Conservation (phyloP, 1,284 basidiomycete genomes). For the Austroboletus niveus region DNA sequence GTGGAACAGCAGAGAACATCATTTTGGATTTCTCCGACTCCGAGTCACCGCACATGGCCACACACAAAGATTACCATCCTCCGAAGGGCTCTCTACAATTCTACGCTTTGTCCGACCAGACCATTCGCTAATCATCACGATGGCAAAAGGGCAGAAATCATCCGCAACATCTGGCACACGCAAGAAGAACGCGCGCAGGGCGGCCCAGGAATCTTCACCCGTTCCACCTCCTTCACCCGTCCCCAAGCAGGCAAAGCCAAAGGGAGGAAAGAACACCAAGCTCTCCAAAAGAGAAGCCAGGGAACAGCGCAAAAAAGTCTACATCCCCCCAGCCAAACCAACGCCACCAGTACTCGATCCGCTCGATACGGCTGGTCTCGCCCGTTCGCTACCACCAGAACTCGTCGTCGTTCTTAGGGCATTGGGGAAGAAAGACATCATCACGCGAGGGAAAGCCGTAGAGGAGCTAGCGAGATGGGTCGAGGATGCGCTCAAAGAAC, state of each 20-base stretch:
- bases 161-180: slow-evolving; percentile 79
- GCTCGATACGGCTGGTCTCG: slow-evolving; percentile 84
- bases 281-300: slow-evolving; percentile 60
- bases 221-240: slow-evolving; percentile 17
- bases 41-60: too few relatives aligned
- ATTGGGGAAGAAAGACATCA: slow-evolving; percentile 88
- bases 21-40: too few relatives aligned
- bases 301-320: slow-evolving; percentile 73
- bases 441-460: slow-evolving; percentile 84
- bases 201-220: slow-evolving; percentile 29
- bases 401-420: slow-evolving; percentile 81
- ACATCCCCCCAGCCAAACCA: slow-evolving; percentile 86
- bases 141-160: slow-evolving; percentile 60
- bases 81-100: too few relatives aligned
- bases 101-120: too few relatives aligned
- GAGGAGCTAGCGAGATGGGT: slow-evolving; percentile 84
- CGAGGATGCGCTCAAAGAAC: slow-evolving; percentile 46
- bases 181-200: slow-evolving; percentile 77
- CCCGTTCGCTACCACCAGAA: slow-evolving; percentile 75
- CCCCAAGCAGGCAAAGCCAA: slow-evolving; percentile 47
- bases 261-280: slow-evolving; percentile 42
- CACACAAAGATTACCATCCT: too few relatives aligned
- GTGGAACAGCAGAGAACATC: too few relatives aligned
- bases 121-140: slow-evolving; percentile 12
- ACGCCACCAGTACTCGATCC: slow-evolving; percentile 86